Evolutionary conservation across 352 stramenopile species (phyloP), one percentile per base, ranked within the genome.

Genomic region (Globisporangium abappressorium): DNA sequence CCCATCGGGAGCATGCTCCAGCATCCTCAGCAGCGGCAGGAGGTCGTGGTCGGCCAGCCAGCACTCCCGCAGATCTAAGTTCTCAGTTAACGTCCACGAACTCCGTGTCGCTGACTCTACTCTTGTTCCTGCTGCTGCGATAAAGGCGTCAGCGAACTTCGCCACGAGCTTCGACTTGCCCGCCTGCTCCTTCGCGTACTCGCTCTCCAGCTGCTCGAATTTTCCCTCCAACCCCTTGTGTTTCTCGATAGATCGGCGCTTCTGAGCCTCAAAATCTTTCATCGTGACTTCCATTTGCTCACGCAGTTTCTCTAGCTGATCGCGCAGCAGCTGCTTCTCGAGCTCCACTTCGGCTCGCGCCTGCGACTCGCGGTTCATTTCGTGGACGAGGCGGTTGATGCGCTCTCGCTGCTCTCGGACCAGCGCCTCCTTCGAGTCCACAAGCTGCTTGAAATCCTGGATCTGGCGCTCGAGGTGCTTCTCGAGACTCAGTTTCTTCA

Each of bases 31-130:
- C 36, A 94, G 57, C 1, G 73, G 68, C 2, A 54, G 56, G 22
- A 87, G 33, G 49, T 94, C 86, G 18, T 77, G 70, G 59, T 92
- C 82, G 9, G 69, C 43, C 1, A 94, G 69, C 64, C 67, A 84
- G 60, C 82, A 91, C 34, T 87, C 73, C 8, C 80, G 69, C 22
- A 89, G 62, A 46, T 91, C 76, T 26, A 86, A 66, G 36, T 59
- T 71, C 33, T 77, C 62, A 0, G 53, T 61, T 46, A 18, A 46
- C 30, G 56, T 55, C 71, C 62, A 75, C 58, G 78, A 4, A 57
- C 11, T 24, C 15, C 24, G n/a, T 15, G 11, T 62, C 4, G 15
- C 22, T 9, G 61, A 38, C 22, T 63, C 34, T 24, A n/a, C 15
- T 20, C 12, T 18, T 20, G 14, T 4, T 47, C 41, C 41, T 26